Percentiles rank a stretch among this genome's conserved stretches.
Conservation (phyloP, 176 grass and related monocot genomes). For the Eleusine coracana region DNA sequence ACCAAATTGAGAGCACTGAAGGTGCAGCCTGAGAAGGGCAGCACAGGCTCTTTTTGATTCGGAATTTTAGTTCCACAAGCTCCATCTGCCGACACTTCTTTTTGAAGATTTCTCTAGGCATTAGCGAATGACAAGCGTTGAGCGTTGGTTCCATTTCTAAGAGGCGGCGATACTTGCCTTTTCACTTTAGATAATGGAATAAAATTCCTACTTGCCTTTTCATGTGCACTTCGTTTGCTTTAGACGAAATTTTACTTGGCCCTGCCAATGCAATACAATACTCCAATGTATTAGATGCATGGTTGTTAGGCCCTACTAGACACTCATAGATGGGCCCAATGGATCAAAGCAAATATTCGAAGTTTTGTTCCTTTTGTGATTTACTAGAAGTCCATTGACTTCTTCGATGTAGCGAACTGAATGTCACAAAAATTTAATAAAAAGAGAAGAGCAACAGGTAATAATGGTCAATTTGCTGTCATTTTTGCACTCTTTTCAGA, state of each 20-base stretch:
- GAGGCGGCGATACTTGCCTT: too few relatives aligned
- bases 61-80: neutral
- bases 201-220: too few relatives aligned
- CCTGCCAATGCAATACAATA: slow-evolving; percentile 24
- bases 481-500: too few relatives aligned
- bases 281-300: neutral
- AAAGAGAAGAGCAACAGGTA: too few relatives aligned
- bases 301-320: neutral
- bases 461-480: too few relatives aligned
- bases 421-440: too few relatives aligned
- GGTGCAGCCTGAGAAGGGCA: slow-evolving; percentile 50
- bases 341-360: neutral
- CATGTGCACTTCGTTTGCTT: slow-evolving; percentile 28
- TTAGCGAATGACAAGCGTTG: neutral
- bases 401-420: too few relatives aligned
- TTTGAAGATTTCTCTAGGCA: slow-evolving; percentile 27
- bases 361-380: neutral
- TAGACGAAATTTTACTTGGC: slow-evolving; percentile 30
- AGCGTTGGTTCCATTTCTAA: slow-evolving; percentile 42
- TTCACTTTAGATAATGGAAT: too few relatives aligned
- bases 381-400: too few relatives aligned
- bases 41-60: slow-evolving; percentile 9
- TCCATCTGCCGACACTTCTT: slow-evolving; percentile 39
- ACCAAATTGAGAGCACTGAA: slow-evolving; percentile 22
- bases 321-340: neutral